Percentiles rank a stretch among this genome's conserved stretches.
phyloP scores from a whole-genome alignment of 2,329 filamentous ascomycete species.

The Pseudogymnoascus sp. region DNA sequence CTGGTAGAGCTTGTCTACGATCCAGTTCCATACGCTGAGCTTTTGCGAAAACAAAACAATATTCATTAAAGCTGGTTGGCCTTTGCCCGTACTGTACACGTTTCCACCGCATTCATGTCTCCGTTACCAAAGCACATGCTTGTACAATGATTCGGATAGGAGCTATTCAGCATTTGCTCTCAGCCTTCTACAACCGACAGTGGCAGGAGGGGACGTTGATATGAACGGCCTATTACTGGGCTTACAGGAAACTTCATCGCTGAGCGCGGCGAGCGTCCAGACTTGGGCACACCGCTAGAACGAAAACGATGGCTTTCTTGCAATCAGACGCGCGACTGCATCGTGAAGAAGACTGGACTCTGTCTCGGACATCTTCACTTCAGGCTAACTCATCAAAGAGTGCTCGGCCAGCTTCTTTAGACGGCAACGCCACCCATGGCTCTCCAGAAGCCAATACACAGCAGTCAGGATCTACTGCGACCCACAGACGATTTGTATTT shows the following conservation, averaged over 20 bases:
- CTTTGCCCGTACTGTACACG: not conserved
- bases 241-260: not conserved
- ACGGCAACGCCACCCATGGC: constrained; percentile 9
- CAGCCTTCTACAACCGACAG: not conserved
- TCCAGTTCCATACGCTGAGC: not conserved
- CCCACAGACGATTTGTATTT: constrained; percentile 48
- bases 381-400: not conserved
- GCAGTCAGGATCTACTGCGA: not conserved
- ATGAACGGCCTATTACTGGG: not conserved
- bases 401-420: not conserved
- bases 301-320: not conserved
- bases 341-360: constrained; percentile 9
- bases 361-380: not conserved
- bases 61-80: not conserved
- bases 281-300: not conserved
- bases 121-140: not conserved
- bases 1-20: not conserved
- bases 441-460: not conserved
- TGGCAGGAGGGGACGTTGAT: not conserved
- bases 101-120: not conserved
- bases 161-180: not conserved
- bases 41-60: not conserved
- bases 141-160: constrained; percentile 5
- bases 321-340: constrained; percentile 4
- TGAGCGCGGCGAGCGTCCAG: not conserved